Evolutionary conservation across 495 filamentous ascomycete species (phyloP).

Genomic region (Hypoxylon trugodes): DNA sequence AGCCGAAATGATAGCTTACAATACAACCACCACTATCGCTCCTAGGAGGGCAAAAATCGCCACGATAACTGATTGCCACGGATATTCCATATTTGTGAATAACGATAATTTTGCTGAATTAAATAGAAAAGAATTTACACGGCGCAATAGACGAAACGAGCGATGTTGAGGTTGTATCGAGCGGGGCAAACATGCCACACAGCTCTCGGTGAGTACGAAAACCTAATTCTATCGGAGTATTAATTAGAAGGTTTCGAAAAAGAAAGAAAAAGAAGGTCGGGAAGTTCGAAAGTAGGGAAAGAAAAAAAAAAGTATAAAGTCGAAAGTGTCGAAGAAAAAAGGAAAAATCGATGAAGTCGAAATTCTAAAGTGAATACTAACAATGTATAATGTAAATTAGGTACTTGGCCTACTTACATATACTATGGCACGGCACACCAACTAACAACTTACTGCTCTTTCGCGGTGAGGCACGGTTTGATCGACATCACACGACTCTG

Average conservation of each 20-base stretch:
- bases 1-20: constrained; percentile 11
- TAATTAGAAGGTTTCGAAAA: constrained; percentile 12
- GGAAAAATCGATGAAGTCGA: too few species aligned
- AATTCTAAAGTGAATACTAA: too few species aligned
- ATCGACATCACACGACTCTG: constrained; percentile 7
- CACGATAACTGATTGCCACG: constrained; percentile 16
- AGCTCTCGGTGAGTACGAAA: constrained; percentile 29
- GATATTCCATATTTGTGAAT: constrained; percentile 11
- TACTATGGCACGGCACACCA: too few species aligned
- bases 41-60: background rate
- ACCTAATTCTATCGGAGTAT: constrained; percentile 12
- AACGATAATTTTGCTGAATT: background rate
- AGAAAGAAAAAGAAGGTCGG: background rate
- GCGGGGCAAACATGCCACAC: constrained; percentile 26
- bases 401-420: too few species aligned
- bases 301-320: background rate
- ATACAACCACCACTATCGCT: background rate
- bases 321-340: too few species aligned
- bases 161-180: constrained; percentile 17
- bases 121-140: background rate
- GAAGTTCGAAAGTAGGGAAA: background rate
- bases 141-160: background rate
- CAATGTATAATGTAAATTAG: too few species aligned
- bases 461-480: constrained; percentile 1
- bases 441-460: background rate